Evolutionary conservation across 176 grass and related monocot species (phyloP), one percentile per base, ranked within the genome.

Genomic region (Rhynchospora breviuscula): DNA sequence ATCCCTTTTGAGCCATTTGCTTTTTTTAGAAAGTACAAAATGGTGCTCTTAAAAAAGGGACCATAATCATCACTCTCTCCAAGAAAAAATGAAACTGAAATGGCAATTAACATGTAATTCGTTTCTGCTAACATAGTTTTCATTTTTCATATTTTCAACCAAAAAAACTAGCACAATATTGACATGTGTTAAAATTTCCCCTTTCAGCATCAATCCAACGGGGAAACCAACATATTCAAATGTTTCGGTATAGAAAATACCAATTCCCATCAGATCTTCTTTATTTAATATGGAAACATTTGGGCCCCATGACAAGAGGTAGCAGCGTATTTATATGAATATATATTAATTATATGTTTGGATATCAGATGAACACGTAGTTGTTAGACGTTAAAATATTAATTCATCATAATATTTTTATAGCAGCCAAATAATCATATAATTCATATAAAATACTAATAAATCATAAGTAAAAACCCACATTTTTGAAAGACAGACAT

Each of bases 121-220:
- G 35, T 40, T 40, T 40, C 35, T 40, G 3, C 35, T 1, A 63
- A 0, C 23, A 21, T 25, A 10, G 22, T 25, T 63, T 7, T 23
- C 19, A 63, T 63, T 25, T 63, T 7, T 23, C 19, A 63, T 63
- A 23, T 63, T 63, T 63, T 63, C 60, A 2, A 22, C 3, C 19
- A 63, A 21, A 63, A 63, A 63, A 25, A 3, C 18, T 63, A 8
- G 11, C 22, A 14, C 10, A 76, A 26, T 31, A 56, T 4, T 31
- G 48, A 77, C 73, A 77, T 49, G 49, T 77, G 73, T 56, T 56
- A 1, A 77, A 56, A 56, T 77, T 56, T 44, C 0, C 49, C 73
- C 48, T 77, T 77, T 77, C 73, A 31, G 73, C 73, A 77, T 77
- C 73, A 77, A 77, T 54, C 47, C 49, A 26, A 77, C 11, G 73